These are phyloP conservation scores for Globisporangium emineosum DNA, from an alignment of 352 stramenopile genomes.

Conservation along the genomic window DNA sequence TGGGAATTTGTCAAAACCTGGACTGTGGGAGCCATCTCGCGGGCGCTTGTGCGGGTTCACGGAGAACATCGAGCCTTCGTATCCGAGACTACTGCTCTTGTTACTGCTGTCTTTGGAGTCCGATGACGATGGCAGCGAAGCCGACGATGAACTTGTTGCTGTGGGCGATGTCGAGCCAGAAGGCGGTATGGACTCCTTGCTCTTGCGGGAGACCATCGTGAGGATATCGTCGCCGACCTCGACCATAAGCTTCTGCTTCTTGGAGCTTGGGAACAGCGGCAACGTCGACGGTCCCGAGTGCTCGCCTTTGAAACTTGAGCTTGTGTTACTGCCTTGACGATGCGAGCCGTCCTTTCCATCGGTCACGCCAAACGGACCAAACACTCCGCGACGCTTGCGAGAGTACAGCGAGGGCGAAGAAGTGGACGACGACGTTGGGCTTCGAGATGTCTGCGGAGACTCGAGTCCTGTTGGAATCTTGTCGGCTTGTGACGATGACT, in stretches of 20 bases:
- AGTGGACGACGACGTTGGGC: conserved; percentile 10
- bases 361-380: conserved; percentile 8
- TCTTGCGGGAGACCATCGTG: conserved; percentile 37
- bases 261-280: conserved; percentile 40
- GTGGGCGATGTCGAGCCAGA: not conserved
- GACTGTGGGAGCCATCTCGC: conserved; percentile 31
- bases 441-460: conserved; percentile 16
- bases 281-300: conserved; percentile 5
- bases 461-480: conserved; percentile 1
- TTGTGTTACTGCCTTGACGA: not conserved
- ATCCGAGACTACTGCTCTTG: conserved; percentile 10
- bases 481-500: not conserved
- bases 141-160: not conserved
- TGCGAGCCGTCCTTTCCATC: conserved; percentile 6
- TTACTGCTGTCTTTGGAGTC: conserved; percentile 14
- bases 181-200: conserved; percentile 1
- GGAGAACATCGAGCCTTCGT: not conserved
- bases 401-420: conserved; percentile 17
- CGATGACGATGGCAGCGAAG: not conserved
- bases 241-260: conserved; percentile 53
- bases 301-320: not conserved
- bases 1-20: conserved; percentile 29
- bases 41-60: conserved; percentile 43
- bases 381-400: conserved; percentile 18
- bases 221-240: conserved; percentile 38